Base-by-base conservation (phyloP, 495 filamentous ascomycete species). In the Talaromyces proteolyticus region DNA sequence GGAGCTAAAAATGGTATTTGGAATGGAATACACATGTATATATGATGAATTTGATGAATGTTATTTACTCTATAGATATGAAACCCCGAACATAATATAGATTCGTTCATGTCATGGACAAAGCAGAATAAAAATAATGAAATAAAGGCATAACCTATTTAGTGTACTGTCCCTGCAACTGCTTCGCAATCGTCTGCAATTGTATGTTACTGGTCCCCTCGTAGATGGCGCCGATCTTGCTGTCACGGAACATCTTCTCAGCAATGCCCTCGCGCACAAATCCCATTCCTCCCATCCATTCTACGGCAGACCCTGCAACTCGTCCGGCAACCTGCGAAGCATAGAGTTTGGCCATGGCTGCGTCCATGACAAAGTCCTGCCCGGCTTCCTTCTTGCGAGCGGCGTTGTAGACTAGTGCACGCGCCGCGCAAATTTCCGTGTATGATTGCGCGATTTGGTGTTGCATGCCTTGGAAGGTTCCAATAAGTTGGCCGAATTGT, bases 241-340 rank as follows among this genome's bases (percentile, higher is more conserved):
- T 92, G 66, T 99, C 93, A 19, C 93, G 78, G 77, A 85, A 99
- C 74, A 86, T 94, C 81, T 99, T 99, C 84, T 99, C 93, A 3
- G 94, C 93, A 53, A 96, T 82, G 2, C 93, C 93, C 66, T 99
- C 93, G 37, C 93, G 76, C 34, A 97, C 93, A 58, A 99, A 99
- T 6, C 82, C 83, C 93, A 96, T 96, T 45, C 93, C 93, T 26
- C 93, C 93, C 92, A 96, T 96, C 93, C 94, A 97, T 70, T 97
- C 93, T 16, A 99, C 81, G 3, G 91, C 93, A 10, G 82, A 80
- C 8, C 91, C 84, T 44, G 87, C 86, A 18, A 97, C 92, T 45
- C 82, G 81, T 14, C 88, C 88, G 1, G 93, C 93, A 16, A 99
- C 91, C 73, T 97, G 94, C 11, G 86, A 91, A 3, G 93, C 84